Base-by-base conservation (phyloP, 75 land plant genomes). In the Cunninghamia lanceolata region DNA sequence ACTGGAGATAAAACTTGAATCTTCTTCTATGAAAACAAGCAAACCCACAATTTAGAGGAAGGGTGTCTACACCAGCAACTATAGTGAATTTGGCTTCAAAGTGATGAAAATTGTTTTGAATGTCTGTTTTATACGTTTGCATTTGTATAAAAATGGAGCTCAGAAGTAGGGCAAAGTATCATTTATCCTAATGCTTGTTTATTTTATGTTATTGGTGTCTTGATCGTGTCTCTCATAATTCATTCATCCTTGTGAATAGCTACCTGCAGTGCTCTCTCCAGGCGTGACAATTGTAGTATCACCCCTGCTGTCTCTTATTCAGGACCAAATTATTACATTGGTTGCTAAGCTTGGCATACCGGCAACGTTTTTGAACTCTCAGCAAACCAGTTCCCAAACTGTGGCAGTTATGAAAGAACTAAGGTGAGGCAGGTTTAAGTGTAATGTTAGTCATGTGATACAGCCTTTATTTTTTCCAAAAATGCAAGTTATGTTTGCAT, bases 231-330 rank as follows among this genome's bases (percentile, higher is more conserved):
- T 80, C 52, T 45, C 15, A n/a, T 43, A 39, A 80, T 45, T 80
- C 10, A 80, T 43, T 80, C 46, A 8, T 43, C 50, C 14, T 80
- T 28, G 84, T 85, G 54, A 83, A 38, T 93, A 96, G 98, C 96
- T 96, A 34, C 98, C 98, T 83, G 96, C 98, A 78, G 93, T 89
- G 70, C 84, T 96, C 16, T 90, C 88, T 84, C 91, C 91, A 74
- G 98, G 98, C n/a, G 95, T 96, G 74, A 96, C 98, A n/a, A 74
- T 96, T 82, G 96, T 96, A 52, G 59, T 96, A 66, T 96, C 92
- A 63, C 98, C 98, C 13, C 82, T 96, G 17, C 93, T 96, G 25
- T 94, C 98, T 15, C 93, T 96, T 13, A 96, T 96, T 76, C 98
- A 96, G 85, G 98, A 96, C 82, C 98, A 96, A 88, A 94, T 95